Percentiles rank a stretch among this genome's conserved stretches.
Conservation (phyloP, 306 rosid genomes). For the Rubus idaeus region DNA sequence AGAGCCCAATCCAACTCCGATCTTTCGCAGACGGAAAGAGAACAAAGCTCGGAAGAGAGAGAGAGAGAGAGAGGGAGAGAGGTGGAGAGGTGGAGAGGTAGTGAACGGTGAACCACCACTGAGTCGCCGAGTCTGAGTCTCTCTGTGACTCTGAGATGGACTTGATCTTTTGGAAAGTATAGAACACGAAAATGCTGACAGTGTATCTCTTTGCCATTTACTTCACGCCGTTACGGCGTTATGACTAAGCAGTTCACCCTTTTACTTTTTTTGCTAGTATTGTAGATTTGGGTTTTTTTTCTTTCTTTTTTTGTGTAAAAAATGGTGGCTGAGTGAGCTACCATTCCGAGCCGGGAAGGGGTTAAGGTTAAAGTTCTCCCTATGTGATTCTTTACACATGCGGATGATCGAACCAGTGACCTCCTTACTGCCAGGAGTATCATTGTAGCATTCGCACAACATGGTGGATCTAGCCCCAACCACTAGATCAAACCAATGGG, state of each 20-base stretch:
- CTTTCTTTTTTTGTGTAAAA: too few species aligned
- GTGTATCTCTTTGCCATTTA: not conserved
- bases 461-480: too few species aligned
- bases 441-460: too few species aligned
- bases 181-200: not conserved
- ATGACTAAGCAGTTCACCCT: not conserved
- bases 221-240: conserved; percentile 13
- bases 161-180: not conserved
- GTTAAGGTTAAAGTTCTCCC: too few species aligned
- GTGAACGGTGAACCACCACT: not conserved
- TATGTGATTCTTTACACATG: too few species aligned
- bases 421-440: too few species aligned
- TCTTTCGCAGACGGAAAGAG: not conserved
- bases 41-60: not conserved
- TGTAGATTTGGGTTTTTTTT: too few species aligned
- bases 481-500: too few species aligned
- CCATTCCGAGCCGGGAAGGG: too few species aligned
- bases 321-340: too few species aligned
- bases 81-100: not conserved
- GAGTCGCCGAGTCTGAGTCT: conserved; percentile 9
- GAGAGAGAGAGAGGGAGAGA: not conserved
- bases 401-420: too few species aligned
- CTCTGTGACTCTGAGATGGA: not conserved
- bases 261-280: too few species aligned
- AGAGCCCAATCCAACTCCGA: conserved; percentile 23